phyloP scores from a whole-genome alignment of 108 stramenopile species.

The Nannochloropsis granulata region DNA sequence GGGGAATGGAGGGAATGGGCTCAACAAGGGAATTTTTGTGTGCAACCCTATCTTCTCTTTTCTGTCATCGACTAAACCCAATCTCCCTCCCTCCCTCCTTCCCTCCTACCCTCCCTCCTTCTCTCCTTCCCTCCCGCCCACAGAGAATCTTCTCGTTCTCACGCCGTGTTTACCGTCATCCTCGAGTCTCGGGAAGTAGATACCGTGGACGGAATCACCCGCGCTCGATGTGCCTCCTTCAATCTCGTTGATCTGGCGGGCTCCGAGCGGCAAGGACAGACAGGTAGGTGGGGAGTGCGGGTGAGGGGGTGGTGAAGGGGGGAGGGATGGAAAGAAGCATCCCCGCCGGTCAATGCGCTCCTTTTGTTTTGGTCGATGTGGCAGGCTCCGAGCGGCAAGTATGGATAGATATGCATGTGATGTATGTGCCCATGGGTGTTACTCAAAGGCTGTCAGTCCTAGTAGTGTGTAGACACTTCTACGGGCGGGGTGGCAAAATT shows the following conservation, averaged over 20 bases:
- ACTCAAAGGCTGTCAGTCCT: too few species aligned
- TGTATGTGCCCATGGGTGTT: too few species aligned
- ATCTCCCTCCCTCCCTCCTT: not conserved
- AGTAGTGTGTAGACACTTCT: too few species aligned
- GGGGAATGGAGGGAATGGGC: not conserved
- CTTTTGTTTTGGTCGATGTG: slow-evolving; percentile 33
- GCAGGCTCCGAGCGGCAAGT: slow-evolving; percentile 33
- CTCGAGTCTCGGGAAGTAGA: not conserved
- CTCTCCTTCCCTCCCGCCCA: not conserved
- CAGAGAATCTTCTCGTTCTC: slow-evolving; percentile 6
- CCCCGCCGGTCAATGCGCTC: not conserved
- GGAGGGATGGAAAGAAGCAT: not conserved
- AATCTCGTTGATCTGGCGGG: slow-evolving; percentile 36
- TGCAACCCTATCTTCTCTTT: too few species aligned
- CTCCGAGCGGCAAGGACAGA: slow-evolving; percentile 32
- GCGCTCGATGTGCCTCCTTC: not conserved
- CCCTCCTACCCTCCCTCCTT: not conserved
- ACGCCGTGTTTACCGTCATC: slow-evolving; percentile 35
- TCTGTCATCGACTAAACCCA: too few species aligned
- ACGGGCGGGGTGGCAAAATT: too few species aligned
- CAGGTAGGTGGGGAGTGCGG: not conserved
- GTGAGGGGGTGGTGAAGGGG: too few species aligned
- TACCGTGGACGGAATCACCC: not conserved
- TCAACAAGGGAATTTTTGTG: too few species aligned
- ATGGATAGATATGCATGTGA: not conserved